Evolutionary conservation across 2,329 filamentous ascomycete genomes (phyloP).

Genomic region (Epichloe gansuensis): DNA sequence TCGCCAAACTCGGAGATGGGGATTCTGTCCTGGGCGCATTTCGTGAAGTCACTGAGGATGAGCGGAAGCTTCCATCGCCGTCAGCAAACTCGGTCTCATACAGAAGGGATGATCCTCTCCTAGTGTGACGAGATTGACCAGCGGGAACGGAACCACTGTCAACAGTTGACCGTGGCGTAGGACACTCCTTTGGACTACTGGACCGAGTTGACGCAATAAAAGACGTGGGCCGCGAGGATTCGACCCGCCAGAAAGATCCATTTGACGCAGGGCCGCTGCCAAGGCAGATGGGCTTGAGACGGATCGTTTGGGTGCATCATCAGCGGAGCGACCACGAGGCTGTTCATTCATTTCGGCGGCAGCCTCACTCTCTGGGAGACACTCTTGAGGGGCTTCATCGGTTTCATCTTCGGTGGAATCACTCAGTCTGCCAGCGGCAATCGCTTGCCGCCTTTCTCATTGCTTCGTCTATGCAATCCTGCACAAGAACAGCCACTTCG

Average conservation of each 20-base stretch:
- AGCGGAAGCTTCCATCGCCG: conserved; percentile 80
- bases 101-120: conserved; percentile 60
- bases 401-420: conserved; percentile 59
- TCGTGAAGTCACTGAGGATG: conserved; percentile 60
- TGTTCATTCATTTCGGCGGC: conserved; percentile 7
- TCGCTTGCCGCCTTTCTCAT: conserved; percentile 82
- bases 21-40: conserved; percentile 68
- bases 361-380: conserved; percentile 4
- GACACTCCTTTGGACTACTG: conserved; percentile 80
- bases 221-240: conserved; percentile 36
- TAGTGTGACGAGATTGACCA: conserved; percentile 49
- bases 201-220: conserved; percentile 65
- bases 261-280: conserved; percentile 38
- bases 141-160: conserved; percentile 41
- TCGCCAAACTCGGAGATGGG: conserved; percentile 71
- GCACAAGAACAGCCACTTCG: conserved; percentile 84
- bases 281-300: conserved; percentile 37
- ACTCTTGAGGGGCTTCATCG: conserved; percentile 13
- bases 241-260: conserved; percentile 19
- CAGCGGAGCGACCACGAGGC: conserved; percentile 8
- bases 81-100: conserved; percentile 75
- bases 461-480: conserved; percentile 90
- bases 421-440: conserved; percentile 73
- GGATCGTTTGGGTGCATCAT: conserved; percentile 8
- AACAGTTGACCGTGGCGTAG: conserved; percentile 76